Base-by-base conservation (phyloP, 345 rosid species). In the Microthlaspi erraticum region DNA sequence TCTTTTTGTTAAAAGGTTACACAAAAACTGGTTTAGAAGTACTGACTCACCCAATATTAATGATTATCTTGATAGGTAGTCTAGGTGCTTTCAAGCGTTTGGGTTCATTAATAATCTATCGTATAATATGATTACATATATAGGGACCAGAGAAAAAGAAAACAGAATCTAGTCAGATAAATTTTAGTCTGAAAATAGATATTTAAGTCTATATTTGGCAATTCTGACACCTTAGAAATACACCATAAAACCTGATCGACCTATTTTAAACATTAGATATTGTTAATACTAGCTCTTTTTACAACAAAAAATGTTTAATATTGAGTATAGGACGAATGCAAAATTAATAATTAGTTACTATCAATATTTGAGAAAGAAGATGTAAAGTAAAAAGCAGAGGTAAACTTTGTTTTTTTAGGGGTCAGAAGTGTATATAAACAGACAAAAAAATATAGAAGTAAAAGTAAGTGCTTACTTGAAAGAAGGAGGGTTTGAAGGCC, bases 401-500 rank as follows among this genome's bases (percentile, higher is more conserved):
- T 18, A n/a, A 16, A 3, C 1, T 38, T 37, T 7, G 7, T 23
- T 23, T 23, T 23, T 23, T 23, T 23, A 23, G 3, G 26, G 26
- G 10, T 44, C 34, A 18, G 34, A 4, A 10, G 20, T 52, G 9
- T 11, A 16, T n/a, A 29, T 9, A 20, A 5, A 48, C n/a, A 8
- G 8, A 41, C 0, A 39, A 39, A 13, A 5, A 55, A 18, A 54
- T n/a, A 34, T 32, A 52, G 29, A 26, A 23, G 2, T 23, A 23
- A 20, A 56, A 13, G 39, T 0, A 37, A 54, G 29, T 46, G 19
- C 72, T 73, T 73, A 91, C 97, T 80, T 91, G 92, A 92, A 87
- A 0, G 84, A 66, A 44, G 88, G 68, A 31, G 98, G 98, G n/a
- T 75, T 80, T 2, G 92, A 81, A 54, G 98, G 98, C 98, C 98